Percentiles rank a stretch among this genome's conserved stretches.
phyloP scores from a whole-genome alignment of 306 rosid genomes.

The Prosopis cineraria region DNA sequence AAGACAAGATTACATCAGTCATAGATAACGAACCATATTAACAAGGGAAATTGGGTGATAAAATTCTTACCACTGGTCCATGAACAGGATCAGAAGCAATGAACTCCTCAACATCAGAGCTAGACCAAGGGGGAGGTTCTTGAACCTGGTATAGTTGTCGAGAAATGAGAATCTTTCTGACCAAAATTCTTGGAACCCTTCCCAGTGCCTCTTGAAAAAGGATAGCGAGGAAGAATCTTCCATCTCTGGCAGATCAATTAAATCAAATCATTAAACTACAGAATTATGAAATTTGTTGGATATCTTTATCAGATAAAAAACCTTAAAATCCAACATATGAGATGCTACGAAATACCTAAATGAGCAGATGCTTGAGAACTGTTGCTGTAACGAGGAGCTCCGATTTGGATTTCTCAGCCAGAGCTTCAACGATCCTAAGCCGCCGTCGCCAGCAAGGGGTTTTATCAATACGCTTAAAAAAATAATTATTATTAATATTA shows the following conservation, averaged over 20 bases:
- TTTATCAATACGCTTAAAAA: background rate
- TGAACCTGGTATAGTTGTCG: slow-evolving; percentile 45
- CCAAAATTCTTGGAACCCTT: slow-evolving; percentile 56
- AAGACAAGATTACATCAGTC: background rate
- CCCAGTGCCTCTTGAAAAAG: slow-evolving; percentile 46
- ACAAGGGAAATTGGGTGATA: background rate
- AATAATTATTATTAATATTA: too few species aligned
- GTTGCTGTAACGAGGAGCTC: too few species aligned
- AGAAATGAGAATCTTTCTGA: slow-evolving; percentile 57
- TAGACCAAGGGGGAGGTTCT: slow-evolving; percentile 60
- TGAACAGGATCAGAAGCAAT: slow-evolving; percentile 62
- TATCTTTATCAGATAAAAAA: background rate
- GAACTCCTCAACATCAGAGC: slow-evolving; percentile 56
- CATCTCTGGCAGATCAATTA: slow-evolving; percentile 25
- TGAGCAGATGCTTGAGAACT: too few species aligned
- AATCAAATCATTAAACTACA: background rate
- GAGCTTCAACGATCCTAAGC: background rate
- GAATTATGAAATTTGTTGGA: background rate
- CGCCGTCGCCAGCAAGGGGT: background rate
- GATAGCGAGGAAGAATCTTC: slow-evolving; percentile 43
- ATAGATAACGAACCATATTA: background rate
- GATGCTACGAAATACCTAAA: background rate
- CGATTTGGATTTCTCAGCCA: background rate
- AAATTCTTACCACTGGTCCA: slow-evolving; percentile 51
- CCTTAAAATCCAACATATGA: background rate